Conservation (phyloP, 768 basidiomycete species). For the Hypholoma fasciculare region DNA sequence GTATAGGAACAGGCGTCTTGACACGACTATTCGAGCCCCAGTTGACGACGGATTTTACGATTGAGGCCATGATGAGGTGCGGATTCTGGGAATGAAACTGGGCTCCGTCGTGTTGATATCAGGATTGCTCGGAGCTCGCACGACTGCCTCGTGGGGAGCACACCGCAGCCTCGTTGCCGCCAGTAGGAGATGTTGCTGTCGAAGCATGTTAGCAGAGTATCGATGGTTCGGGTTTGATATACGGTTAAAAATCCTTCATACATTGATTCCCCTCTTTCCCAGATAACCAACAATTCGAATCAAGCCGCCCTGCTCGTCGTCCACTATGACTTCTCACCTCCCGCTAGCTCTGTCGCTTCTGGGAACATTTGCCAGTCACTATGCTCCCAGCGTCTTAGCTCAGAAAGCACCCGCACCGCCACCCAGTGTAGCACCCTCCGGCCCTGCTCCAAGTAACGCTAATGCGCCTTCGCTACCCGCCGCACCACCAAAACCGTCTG, state of each 20-base stretch:
- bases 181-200: slow-evolving; percentile 17
- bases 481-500: slow-evolving; percentile 25
- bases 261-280: slow-evolving; percentile 8
- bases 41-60: slow-evolving; percentile 41
- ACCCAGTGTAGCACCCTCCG: slow-evolving; percentile 24
- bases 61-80: slow-evolving; percentile 37
- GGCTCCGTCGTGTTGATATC: slow-evolving; percentile 21
- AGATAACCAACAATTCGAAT: slow-evolving; percentile 6
- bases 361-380: slow-evolving; percentile 33
- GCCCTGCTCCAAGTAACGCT: slow-evolving; percentile 24
- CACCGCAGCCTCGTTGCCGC: slow-evolving; percentile 37
- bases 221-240: slow-evolving; percentile 14
- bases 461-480: slow-evolving; percentile 28
- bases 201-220: slow-evolving; percentile 17
- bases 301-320: slow-evolving; percentile 5
- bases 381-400: slow-evolving; percentile 22
- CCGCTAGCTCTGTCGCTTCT: slow-evolving; percentile 47
- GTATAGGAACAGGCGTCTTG: slow-evolving; percentile 18
- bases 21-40: slow-evolving; percentile 35
- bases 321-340: slow-evolving; percentile 39
- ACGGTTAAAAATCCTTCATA: slow-evolving; percentile 28
- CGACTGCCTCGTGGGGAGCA: slow-evolving; percentile 30
- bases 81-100: slow-evolving; percentile 18
- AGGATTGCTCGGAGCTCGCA: slow-evolving; percentile 23
- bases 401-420: slow-evolving; percentile 29